phyloP scores from a whole-genome alignment of 495 filamentous ascomycete species.

The Aspergillus mulundensis region DNA sequence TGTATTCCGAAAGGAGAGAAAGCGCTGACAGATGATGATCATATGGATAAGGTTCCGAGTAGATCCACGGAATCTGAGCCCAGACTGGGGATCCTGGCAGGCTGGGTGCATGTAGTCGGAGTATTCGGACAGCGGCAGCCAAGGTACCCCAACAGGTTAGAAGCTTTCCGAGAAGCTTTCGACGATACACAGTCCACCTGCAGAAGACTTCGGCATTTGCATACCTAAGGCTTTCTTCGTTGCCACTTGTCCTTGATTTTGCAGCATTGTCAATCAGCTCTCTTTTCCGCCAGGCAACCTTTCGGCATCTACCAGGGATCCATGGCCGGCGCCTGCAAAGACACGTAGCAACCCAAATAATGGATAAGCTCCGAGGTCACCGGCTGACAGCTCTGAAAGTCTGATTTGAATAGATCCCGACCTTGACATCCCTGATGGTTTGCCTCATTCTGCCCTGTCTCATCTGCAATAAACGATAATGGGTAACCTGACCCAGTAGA shows the following conservation, averaged over 20 bases:
- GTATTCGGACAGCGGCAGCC: slow-evolving; percentile 18
- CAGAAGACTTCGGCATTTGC: slow-evolving; percentile 24
- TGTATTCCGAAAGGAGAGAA: no score
- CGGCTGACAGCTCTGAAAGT: slow-evolving; percentile 22
- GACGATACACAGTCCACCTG: slow-evolving; percentile 24
- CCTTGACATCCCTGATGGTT: slow-evolving; percentile 11
- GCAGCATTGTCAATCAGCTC: slow-evolving; percentile 32
- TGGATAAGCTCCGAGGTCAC: slow-evolving; percentile 27
- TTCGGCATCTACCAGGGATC: no score
- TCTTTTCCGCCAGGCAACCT: slow-evolving; percentile 19
- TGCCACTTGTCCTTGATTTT: slow-evolving; percentile 18
- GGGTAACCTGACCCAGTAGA: background rate
- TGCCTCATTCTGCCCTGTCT: background rate
- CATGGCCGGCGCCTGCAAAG: slow-evolving; percentile 6
- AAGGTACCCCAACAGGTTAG: background rate
- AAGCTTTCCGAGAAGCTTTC: background rate
- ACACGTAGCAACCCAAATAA: slow-evolving; percentile 28
- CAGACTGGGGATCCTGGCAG: slow-evolving; percentile 31
- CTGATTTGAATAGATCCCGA: background rate
- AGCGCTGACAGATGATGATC: background rate
- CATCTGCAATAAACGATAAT: background rate
- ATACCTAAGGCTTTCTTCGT: slow-evolving; percentile 11
- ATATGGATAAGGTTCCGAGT: no score
- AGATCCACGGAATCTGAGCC: background rate
- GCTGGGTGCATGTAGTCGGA: slow-evolving; percentile 36